Base-by-base conservation (phyloP, 2,329 filamentous ascomycete genomes). In the Exserohilum rostratum region DNA sequence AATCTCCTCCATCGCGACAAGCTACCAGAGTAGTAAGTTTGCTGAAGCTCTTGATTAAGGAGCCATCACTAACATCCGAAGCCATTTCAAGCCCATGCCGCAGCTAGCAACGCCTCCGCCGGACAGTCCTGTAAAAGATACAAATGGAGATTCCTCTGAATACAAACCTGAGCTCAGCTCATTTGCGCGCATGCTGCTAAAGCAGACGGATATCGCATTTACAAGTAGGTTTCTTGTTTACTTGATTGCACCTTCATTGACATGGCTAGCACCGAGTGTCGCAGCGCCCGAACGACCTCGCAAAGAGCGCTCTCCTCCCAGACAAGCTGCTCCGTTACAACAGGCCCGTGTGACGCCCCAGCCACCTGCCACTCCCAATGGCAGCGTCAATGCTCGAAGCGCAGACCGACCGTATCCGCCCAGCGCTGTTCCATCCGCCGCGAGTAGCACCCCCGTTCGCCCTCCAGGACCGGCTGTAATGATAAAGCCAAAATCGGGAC, bases 1-100 rank as follows among this genome's bases (percentile, higher is more conserved):
- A 86, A 87, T 59, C 83, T 96, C 35, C 76, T 97, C 51, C 86
- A 87, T 68, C 83, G 87, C 1, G 84, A 87, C n/a, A 87, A 87
- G 57, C 79, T 90, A 59, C 88, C 89, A 9, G 79, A 88, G 66
- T 90, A 85, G 88, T 90, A 77, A 59, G 71, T 80, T 67, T 46
- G 33, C 25, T n/a, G 17, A 20, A 31, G 18, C 7, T 18, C 27
- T 44, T 15, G 20, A 31, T 20, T 17, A 15, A 33, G 20, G 50
- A 42, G 31, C 42, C 30, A 12, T 33, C 18, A 43, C 58, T 70
- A 46, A 69, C 57, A 20, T 25, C 25, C 13, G 10, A 51, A 75
- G 71, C 59, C 63, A 61, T 48, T 74, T 73, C 64, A 76, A 73
- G 53, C 46, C 64, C 12, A 61, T 65, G 50, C 53, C 66, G 20